Base-by-base conservation (phyloP, 2,329 filamentous ascomycete genomes). In the Botryotinia convoluta region DNA sequence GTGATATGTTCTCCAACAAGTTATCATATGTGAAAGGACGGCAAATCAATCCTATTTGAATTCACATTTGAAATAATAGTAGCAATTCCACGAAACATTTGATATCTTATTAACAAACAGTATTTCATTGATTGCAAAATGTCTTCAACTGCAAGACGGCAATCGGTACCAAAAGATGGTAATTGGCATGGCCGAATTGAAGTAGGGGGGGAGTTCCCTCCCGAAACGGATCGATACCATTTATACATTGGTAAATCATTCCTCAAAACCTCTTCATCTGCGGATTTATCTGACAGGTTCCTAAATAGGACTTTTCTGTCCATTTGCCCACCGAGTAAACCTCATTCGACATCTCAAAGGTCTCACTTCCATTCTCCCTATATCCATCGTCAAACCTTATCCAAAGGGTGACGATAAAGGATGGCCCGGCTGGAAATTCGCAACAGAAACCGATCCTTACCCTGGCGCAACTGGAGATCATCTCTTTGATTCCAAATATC, bases 281-380 rank as follows among this genome's bases (percentile, higher is more conserved):
- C 37, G 35, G 22, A 61, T 6, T 22, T 4, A 9, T 20, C 39
- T 29, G 42, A 63, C 72, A 61, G 62, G 42, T 4, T 29, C 69
- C 22, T 60, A 42, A 54, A 69, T 68, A 37, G 71, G 71, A 57
- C 60, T 73, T 9, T 69, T 74, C 35, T 75, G 75, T 60, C 72
- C 72, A 7, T 75, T 71, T 75, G 75, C 95, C 18, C 93, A 93
- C 80, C 90, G 95, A 62, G 92, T 93, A 0, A 86, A 98, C 77
- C 97, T 98, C 78, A 92, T 92, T 5, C 88, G 94, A 74, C 92
- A 93, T 81, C 87, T 98, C 79, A 98, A 98, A 85, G 95, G 95
- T 0, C 87, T 98, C 0, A 92, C 97, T 78, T 91, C 96, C 74
- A 87, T 95, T 76, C 74, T 75, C 51, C 73, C 70, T 26, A 68